phyloP scores from a whole-genome alignment of 305 asterid genomes.

The Solanum hybrid region DNA sequence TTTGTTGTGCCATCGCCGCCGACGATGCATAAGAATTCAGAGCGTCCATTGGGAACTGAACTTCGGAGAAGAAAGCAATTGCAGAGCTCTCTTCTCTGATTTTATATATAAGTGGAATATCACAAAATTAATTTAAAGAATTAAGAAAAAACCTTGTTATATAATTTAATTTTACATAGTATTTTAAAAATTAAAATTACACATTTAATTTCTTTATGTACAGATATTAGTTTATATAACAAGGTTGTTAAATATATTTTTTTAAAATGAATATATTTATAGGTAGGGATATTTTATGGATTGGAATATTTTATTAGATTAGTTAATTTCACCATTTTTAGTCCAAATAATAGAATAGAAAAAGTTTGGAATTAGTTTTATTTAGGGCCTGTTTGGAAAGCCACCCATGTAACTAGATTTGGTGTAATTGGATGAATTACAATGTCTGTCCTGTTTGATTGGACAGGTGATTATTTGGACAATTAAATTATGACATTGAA shows the following conservation, averaged over 20 bases:
- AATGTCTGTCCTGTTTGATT: rapidly evolving
- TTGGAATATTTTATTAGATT: too few species aligned
- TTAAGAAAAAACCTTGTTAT: neutral
- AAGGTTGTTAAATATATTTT: neutral
- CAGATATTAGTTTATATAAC: neutral
- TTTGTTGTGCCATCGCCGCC: conserved; percentile 64
- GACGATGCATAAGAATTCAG: conserved; percentile 18
- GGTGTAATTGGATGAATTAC: too few species aligned
- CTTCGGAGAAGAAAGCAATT: neutral
- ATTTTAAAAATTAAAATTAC: neutral
- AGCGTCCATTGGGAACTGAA: neutral
- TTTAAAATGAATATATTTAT: too few species aligned
- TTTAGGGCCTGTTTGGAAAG: too few species aligned
- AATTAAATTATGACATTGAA: too few species aligned
- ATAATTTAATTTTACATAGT: neutral
- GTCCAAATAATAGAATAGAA: too few species aligned
- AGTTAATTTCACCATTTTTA: too few species aligned
- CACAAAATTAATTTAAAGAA: neutral
- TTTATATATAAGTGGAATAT: neutral
- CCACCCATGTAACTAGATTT: rapidly evolving
- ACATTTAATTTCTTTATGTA: neutral
- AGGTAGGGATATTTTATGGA: too few species aligned
- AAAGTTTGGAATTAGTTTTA: too few species aligned
- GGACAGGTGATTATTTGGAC: too few species aligned
- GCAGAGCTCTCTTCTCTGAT: neutral